Percentiles rank a stretch among this genome's conserved stretches.
These are phyloP conservation scores for Colletotrichum gigasporum DNA, from an alignment of 2,329 filamentous ascomycete genomes.

Conservation along the genomic window DNA sequence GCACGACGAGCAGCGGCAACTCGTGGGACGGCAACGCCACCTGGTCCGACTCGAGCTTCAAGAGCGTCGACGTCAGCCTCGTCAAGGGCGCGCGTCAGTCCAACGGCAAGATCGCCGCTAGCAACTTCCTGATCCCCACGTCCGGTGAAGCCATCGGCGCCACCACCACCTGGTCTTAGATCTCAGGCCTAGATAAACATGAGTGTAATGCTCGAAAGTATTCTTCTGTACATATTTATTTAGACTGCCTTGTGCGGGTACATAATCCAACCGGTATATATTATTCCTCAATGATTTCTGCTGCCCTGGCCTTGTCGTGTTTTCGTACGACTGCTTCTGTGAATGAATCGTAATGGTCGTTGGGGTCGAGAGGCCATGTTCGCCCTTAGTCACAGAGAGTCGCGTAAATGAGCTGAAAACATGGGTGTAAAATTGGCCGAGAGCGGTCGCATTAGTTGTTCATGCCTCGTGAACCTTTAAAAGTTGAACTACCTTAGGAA, in stretches of 20 bases:
- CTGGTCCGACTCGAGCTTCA: constrained; percentile 42
- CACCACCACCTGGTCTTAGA: constrained; percentile 40
- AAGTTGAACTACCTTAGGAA: no score
- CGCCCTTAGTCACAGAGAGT: no score
- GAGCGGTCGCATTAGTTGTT: neutral
- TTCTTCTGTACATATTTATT: constrained; percentile 14
- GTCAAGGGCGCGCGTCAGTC: constrained; percentile 48
- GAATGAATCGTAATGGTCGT: constrained; percentile 1
- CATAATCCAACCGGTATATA: constrained; percentile 15
- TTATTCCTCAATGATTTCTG: neutral
- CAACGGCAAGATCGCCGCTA: constrained; percentile 49
- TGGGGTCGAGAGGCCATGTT: no score
- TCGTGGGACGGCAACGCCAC: constrained; percentile 50
- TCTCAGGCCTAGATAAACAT: neutral
- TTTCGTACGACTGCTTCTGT: neutral
- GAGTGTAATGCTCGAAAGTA: neutral
- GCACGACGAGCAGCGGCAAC: constrained; percentile 44
- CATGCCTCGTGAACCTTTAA: neutral
- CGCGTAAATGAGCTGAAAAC: neutral
- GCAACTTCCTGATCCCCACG: constrained; percentile 51
- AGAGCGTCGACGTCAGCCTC: constrained; percentile 43
- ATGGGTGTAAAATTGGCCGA: neutral
- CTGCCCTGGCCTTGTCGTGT: neutral
- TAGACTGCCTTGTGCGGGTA: constrained; percentile 12
- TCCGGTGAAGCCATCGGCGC: constrained; percentile 48